Evolutionary conservation across 139 green algal species (phyloP).

Genomic region (Pseudopediastrum boryanum): DNA sequence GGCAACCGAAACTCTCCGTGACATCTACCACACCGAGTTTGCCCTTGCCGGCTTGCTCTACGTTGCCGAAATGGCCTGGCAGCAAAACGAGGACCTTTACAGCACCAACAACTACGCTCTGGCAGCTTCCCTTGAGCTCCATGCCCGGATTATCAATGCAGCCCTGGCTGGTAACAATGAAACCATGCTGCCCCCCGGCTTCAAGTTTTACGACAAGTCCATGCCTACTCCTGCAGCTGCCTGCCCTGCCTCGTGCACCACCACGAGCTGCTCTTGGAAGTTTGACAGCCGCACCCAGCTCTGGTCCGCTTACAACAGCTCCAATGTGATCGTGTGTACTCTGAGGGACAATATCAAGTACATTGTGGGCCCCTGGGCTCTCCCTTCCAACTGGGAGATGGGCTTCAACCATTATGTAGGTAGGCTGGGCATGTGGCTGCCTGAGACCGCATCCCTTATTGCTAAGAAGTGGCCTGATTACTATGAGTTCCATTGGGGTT

Average conservation of each 20-base stretch:
- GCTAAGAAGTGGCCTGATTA: no score
- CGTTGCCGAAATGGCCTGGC: constrained; percentile 40
- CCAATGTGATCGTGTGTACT: background rate
- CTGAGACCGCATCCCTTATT: no score
- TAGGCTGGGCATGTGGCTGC: no score
- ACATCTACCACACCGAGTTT: no score
- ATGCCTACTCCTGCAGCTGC: constrained; percentile 16
- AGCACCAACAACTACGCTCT: constrained; percentile 8
- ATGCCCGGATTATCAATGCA: constrained; percentile 21
- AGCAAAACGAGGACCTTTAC: constrained; percentile 8
- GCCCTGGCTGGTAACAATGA: constrained; percentile 8
- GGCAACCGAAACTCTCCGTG: constrained; percentile 25
- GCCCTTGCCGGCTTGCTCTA: no score
- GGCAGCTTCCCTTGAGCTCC: constrained; percentile 28
- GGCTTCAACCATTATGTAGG: no score
- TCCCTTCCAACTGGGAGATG: no score
- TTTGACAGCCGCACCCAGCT: constrained; percentile 20
- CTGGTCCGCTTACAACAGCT: constrained; percentile 1
- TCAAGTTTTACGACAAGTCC: constrained; percentile 15
- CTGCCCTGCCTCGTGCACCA: no score
- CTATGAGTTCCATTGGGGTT: no score
- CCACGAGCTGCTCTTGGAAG: background rate
- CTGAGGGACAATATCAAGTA: constrained; percentile 27
- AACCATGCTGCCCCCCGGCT: constrained; percentile 4
- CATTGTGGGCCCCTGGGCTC: constrained; percentile 1